Base-by-base conservation (phyloP, 164 flowering plant species). In the Chimonanthus praecox region DNA sequence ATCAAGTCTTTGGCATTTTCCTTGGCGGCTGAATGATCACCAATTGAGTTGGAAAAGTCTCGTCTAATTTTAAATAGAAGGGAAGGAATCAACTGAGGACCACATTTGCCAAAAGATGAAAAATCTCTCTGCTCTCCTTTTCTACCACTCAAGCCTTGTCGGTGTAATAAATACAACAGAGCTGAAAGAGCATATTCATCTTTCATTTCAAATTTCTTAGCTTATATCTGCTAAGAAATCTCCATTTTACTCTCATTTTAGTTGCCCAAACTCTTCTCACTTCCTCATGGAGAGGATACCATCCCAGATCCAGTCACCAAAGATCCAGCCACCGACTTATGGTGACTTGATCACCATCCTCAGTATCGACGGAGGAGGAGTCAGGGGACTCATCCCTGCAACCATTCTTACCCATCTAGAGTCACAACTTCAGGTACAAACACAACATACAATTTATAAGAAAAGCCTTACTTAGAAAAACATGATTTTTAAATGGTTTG, bases 351-450 rank as follows among this genome's bases (percentile, higher is more conserved):
- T 72, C 8, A 72, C 74, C 33, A 72, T 72, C 47, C 51, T 72
- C 8, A 72, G 74, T 67, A 72, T 72, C 13, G 74, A 72, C 62
- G 74, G 74, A 2, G 74, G 74, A 10, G 74, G 74, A 33, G 47
- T 72, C 11, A 62, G 74, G 62, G 67, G 67, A 46, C 61, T 72
- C 49, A 72, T 72, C 43, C 74, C 74, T 13, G 66, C 66, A 60
- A 72, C 74, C 43, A 72, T 72, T 21, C 74, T 72, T n/a, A 47
- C 43, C 66, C 60, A 43, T 45, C 67, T 72, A 15, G 74, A 72
- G 58, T 46, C 48, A 60, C 67, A 61, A 61, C 74, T 72, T 60
- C 74, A 72, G 54, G 74, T 61, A 69, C 18, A 33, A 45, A 66
- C 16, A 45, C 45, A 65, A 33, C 33, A 33, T 33, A 33, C 33